Percentiles rank a stretch among this genome's conserved stretches.
phyloP scores from a whole-genome alignment of 805 yeast genomes.

The Tetrapisispora namnaoensis region DNA sequence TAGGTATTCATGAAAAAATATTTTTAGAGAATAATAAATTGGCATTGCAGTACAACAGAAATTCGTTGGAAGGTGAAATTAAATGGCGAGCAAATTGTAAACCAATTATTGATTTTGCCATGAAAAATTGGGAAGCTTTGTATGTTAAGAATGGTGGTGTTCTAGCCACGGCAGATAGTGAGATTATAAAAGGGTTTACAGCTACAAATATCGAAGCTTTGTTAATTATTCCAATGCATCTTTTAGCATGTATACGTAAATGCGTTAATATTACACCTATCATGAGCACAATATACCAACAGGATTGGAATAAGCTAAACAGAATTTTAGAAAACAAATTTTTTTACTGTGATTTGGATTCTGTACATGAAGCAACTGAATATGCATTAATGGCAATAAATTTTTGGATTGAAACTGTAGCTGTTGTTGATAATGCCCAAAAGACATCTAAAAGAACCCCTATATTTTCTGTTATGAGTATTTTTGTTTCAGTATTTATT shows the following conservation, averaged over 20 bases:
- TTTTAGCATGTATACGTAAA: conserved; percentile 58
- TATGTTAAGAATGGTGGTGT: conserved; percentile 57
- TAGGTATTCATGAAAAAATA: conserved; percentile 60
- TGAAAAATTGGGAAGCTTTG: conserved; percentile 59
- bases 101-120: conserved; percentile 46
- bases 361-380: conserved; percentile 51
- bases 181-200: conserved; percentile 25
- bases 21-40: conserved; percentile 39
- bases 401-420: conserved; percentile 65
- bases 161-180: conserved; percentile 38
- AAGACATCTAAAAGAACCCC: conserved; percentile 66
- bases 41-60: conserved; percentile 21
- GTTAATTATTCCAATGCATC: conserved; percentile 54
- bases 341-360: conserved; percentile 46
- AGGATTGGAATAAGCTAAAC: conserved; percentile 65
- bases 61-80: conserved; percentile 39
- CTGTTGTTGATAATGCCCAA: conserved; percentile 49
- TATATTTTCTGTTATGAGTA: conserved; percentile 62
- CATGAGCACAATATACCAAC: conserved; percentile 48
- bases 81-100: conserved; percentile 58
- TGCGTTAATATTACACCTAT: conserved; percentile 54
- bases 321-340: conserved; percentile 31
- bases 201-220: conserved; percentile 50
- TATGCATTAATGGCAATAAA: conserved; percentile 50
- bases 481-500: conserved; percentile 46